phyloP scores from a whole-genome alignment of 192 early-diverging fungal species.

The Gaertneriomyces semiglobifer region DNA sequence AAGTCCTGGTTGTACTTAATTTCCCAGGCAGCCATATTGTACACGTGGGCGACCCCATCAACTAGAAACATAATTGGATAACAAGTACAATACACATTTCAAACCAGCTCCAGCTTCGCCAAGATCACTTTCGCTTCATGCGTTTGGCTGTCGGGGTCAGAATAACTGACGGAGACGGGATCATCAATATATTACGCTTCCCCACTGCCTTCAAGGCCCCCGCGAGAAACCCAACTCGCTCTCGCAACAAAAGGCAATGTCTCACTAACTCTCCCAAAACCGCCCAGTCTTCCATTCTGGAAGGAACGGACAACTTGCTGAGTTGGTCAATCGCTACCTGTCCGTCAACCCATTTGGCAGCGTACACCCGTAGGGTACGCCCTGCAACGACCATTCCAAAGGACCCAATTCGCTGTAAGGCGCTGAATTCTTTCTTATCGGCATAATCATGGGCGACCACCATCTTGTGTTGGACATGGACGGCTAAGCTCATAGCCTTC shows the following conservation, averaged over 20 bases:
- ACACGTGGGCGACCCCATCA: too few species aligned
- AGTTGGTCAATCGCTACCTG: background rate
- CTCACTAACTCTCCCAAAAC: background rate
- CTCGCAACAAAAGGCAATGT: background rate
- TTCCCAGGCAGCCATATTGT: too few species aligned
- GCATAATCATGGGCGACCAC: background rate
- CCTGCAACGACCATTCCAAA: conserved; percentile 1
- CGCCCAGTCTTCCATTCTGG: background rate
- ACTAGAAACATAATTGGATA: too few species aligned
- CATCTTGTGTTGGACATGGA: background rate
- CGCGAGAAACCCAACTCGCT: conserved; percentile 3
- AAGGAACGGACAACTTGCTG: background rate
- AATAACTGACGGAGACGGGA: background rate
- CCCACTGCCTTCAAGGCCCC: background rate
- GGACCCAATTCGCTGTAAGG: conserved; percentile 1
- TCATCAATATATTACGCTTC: background rate
- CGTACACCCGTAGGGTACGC: background rate
- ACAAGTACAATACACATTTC: too few species aligned
- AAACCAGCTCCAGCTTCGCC: too few species aligned
- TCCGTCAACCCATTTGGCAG: background rate
- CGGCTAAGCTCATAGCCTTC: background rate
- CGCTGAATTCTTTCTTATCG: background rate
- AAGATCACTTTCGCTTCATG: background rate
- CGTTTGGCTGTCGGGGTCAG: background rate
- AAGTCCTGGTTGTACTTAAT: too few species aligned